These are phyloP conservation scores for Neofusicoccum sp. DNA, from an alignment of 2,329 filamentous ascomycete genomes.

Conservation along the genomic window DNA sequence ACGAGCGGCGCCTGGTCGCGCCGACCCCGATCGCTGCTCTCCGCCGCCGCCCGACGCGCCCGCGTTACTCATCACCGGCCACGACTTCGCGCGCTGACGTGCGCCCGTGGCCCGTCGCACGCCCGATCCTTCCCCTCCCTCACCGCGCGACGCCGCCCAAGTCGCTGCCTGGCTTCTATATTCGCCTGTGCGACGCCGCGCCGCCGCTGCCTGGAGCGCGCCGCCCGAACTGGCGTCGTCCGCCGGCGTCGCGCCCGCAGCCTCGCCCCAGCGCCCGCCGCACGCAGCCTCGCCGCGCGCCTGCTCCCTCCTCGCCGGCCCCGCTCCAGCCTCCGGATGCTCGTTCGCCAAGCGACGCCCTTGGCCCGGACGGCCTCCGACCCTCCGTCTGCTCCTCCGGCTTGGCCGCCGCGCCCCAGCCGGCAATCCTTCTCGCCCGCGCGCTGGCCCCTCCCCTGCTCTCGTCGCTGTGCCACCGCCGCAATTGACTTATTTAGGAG, in stretches of 20 bases:
- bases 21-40: background rate
- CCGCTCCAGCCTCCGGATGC: conserved; percentile 3
- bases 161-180: background rate
- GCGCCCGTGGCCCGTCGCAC: background rate
- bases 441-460: no score
- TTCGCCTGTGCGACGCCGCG: background rate
- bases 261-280: no score
- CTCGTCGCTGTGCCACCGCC: no score
- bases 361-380: background rate
- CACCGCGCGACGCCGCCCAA: background rate
- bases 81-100: background rate
- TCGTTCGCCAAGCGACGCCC: background rate
- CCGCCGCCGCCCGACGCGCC: background rate
- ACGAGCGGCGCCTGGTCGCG: background rate
- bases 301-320: background rate
- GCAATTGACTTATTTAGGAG: no score
- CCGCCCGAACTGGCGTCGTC: background rate
- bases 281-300: background rate
- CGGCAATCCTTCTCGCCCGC: no score
- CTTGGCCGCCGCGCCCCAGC: background rate
- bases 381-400: background rate
- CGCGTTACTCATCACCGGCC: background rate
- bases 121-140: background rate
- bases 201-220: no score
- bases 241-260: background rate